Base-by-base conservation (phyloP, 805 yeast species). In the Candida pini region DNA sequence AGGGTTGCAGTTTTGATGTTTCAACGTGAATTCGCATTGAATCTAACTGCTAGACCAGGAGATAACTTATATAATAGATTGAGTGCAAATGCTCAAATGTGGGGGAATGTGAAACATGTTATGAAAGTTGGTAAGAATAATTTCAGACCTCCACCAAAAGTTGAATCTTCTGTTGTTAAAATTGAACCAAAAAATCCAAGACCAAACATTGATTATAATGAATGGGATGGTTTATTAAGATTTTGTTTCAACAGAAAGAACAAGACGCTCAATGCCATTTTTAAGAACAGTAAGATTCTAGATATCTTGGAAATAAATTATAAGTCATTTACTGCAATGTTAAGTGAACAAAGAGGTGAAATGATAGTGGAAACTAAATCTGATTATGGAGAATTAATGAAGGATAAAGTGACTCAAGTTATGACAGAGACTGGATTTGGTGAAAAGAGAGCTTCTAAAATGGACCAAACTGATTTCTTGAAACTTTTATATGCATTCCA, bases 51-150 rank as follows among this genome's bases (percentile, higher is more conserved):
- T 1, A 76, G 95, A 48, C 97, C 98, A 0, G 98, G 98, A n/a
- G 97, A 92, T 49, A 61, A 86, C 1, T 67, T 92, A 26, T 92
- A 90, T 65, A 88, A 96, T 61, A 75, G 98, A 53, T 69, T 92
- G 35, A 82, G 95, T 21, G 97, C 96, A 20, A 92, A 92, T 54
- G 97, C 92, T 1, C 98, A 92, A 56, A 90, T 92, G 97, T 92
- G 97, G 97, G 96, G 97, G n/a, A 86, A 86, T 45, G 97, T 92
- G 12, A 88, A 95, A 6, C 98, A 92, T 58, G 85, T 92, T 35
- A 92, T 92, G 98, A 92, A 92, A 62, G 98, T 92, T 20, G 97
- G 97, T 17, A 83, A 79, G 56, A 92, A 92, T 56, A 92, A 92
- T 55, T 92, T 92, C 68, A 73, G 96, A 49, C 98, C 98, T 17